phyloP scores from a whole-genome alignment of 2,329 filamentous ascomycete genomes.

The Pleurostoma richardsiae region DNA sequence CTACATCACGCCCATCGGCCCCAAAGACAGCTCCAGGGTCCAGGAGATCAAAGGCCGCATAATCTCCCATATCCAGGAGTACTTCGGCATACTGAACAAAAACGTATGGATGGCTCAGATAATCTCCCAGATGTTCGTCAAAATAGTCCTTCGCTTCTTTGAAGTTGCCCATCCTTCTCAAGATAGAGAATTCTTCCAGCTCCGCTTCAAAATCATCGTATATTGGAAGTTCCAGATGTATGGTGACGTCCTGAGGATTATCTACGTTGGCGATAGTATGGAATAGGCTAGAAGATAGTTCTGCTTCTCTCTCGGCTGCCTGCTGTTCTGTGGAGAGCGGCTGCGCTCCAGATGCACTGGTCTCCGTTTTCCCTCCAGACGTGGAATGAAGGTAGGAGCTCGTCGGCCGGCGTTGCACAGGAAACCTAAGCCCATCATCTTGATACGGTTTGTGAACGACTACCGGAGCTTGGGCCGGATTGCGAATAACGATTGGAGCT shows the following conservation, averaged over 20 bases:
- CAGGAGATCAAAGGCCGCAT: constrained; percentile 3
- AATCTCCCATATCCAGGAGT: constrained; percentile 19
- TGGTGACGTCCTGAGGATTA: constrained; percentile 9
- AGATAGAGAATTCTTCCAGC: constrained; percentile 17
- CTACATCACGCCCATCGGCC: background rate
- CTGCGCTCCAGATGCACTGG: too few relatives aligned
- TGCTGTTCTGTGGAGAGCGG: too few relatives aligned
- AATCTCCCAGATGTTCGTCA: constrained; percentile 11
- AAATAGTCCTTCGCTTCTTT: constrained; percentile 13
- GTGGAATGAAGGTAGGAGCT: too few relatives aligned
- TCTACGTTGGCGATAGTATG: background rate
- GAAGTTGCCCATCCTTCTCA: constrained; percentile 18
- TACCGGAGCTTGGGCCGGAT: too few relatives aligned
- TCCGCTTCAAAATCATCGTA: constrained; percentile 15
- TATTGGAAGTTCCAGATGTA: constrained; percentile 14
- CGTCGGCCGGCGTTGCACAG: too few relatives aligned
- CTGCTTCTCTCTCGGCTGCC: too few relatives aligned
- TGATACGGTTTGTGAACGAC: too few relatives aligned
- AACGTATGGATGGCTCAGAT: constrained; percentile 16
- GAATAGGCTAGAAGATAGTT: background rate
- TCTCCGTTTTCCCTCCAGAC: too few relatives aligned
- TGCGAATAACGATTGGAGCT: too few relatives aligned
- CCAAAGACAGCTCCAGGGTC: background rate
- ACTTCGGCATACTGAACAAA: constrained; percentile 20
- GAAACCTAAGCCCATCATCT: too few relatives aligned